Evolutionary conservation across 2,329 filamentous ascomycete species (phyloP), one percentile per base, ranked within the genome.

Genomic region (Alternaria brassicicola): DNA sequence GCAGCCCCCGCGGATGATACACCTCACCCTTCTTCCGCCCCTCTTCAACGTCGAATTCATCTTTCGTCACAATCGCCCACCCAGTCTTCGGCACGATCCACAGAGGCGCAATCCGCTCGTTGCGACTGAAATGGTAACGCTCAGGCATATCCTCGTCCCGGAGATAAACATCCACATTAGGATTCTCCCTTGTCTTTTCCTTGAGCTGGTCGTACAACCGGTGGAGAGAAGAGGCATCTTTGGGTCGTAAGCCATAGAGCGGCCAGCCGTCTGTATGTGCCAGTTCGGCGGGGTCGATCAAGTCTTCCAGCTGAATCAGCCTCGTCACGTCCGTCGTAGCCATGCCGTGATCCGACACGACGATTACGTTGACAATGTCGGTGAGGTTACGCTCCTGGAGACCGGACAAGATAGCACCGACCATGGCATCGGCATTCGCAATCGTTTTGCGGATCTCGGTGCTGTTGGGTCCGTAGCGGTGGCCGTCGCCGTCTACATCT

Each of bases 281-380:
- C 42, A 98, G 88, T 67, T 92, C 85, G 47, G 80, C 81, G 6
- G 90, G 83, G 73, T 97, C 92, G 45, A 98, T 83, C 4, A 98
- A 79, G 71, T 97, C 92, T 63, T 99, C 95, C 2, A 98, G 82
- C 77, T 98, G 95, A 25, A 98, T 85, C 43, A 98, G 81, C 10
- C 95, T 86, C 17, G 88, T 83, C 0, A 85, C 86, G 59, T 93
- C 91, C 0, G 95, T 98, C 0, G 93, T 96, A 1, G 95, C 95
- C 95, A 99, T 99, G 49, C 95, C 95, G 74, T 99, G 95, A 74
- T 99, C 95, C 0, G 93, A 97, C 2, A 99, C 94, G n/a, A 99
- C 85, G 31, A 99, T 88, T 7, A 99, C 85, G 66, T 99, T 99
- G 72, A 98, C 92, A 59, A 99, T 90, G 19, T 89, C 75, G 0